phyloP scores from a whole-genome alignment of 495 filamentous ascomycete genomes.

The Astrocystis sublimbata region DNA sequence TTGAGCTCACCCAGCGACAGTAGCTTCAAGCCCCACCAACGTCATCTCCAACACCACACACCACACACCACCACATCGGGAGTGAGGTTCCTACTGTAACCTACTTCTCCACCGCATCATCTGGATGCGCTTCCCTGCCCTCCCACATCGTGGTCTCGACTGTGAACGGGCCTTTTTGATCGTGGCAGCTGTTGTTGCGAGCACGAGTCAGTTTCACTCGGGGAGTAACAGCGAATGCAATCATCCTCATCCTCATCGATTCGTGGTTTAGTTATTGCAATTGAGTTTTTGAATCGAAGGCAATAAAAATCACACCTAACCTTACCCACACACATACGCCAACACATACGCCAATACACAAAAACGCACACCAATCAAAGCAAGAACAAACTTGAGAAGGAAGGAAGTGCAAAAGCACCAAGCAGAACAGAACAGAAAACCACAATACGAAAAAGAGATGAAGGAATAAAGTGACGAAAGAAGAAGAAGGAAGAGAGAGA shows the following conservation, averaged over 20 bases:
- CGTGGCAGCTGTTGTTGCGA: conserved; percentile 63
- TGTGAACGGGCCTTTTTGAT: conserved; percentile 60
- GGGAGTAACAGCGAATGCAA: too few species aligned
- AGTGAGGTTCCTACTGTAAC: background rate
- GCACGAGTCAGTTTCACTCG: background rate
- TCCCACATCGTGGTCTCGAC: conserved; percentile 88
- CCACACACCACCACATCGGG: background rate
- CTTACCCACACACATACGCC: too few species aligned
- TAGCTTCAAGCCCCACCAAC: conserved; percentile 14
- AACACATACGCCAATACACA: too few species aligned
- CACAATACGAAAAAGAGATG: background rate
- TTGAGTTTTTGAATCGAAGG: too few species aligned
- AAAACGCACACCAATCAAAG: too few species aligned
- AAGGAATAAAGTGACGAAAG: background rate
- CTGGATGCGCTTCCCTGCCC: conserved; percentile 22
- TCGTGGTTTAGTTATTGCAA: too few species aligned
- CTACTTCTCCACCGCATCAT: background rate
- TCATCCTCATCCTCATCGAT: too few species aligned
- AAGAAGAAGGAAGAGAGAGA: conserved; percentile 14
- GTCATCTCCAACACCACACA: background rate
- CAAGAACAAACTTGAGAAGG: too few species aligned
- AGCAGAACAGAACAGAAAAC: background rate
- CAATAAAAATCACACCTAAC: too few species aligned
- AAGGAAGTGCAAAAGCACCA: too few species aligned
- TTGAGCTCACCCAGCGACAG: background rate